These are phyloP conservation scores for Lactarius deliciosus DNA, from an alignment of 768 basidiomycete species.

Conservation along the genomic window DNA sequence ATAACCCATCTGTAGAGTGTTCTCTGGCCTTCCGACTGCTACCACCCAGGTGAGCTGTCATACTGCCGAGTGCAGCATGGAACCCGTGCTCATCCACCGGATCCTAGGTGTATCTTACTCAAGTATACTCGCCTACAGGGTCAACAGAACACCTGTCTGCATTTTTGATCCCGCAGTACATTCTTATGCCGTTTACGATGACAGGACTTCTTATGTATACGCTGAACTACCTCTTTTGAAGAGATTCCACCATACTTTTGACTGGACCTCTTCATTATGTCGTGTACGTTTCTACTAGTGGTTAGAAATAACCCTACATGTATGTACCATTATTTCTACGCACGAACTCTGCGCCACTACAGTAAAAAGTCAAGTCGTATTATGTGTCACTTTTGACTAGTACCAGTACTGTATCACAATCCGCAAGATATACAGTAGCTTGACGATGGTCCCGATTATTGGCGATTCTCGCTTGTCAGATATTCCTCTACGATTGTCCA, in stretches of 20 bases:
- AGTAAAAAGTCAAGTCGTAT: not conserved
- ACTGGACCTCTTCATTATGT: not conserved
- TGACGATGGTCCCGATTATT: not conserved
- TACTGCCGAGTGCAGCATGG: not conserved
- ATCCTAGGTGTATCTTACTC: slow-evolving; percentile 57
- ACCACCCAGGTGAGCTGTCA: slow-evolving; percentile 21
- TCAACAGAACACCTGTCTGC: slow-evolving; percentile 58
- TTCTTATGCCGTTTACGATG: slow-evolving; percentile 28
- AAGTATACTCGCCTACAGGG: slow-evolving; percentile 66
- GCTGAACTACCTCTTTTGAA: slow-evolving; percentile 26
- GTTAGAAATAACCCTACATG: not conserved
- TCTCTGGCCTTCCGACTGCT: slow-evolving; percentile 26
- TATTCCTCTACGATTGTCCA: not conserved
- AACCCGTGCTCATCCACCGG: not conserved
- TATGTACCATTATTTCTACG: too few species aligned
- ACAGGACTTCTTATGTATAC: slow-evolving; percentile 27
- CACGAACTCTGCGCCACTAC: not conserved
- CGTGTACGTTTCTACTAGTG: not conserved
- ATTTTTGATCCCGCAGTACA: slow-evolving; percentile 56
- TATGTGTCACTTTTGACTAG: too few species aligned
- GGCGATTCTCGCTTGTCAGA: too few species aligned
- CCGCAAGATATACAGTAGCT: not conserved
- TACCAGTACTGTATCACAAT: not conserved
- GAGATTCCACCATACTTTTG: not conserved
- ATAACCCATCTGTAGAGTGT: slow-evolving; percentile 51